A percentile compares a stretch with the other conserved stretches of the same genome.
Conservation (phyloP, 2,329 filamentous ascomycete species). For the Aureobasidium namibiae region DNA sequence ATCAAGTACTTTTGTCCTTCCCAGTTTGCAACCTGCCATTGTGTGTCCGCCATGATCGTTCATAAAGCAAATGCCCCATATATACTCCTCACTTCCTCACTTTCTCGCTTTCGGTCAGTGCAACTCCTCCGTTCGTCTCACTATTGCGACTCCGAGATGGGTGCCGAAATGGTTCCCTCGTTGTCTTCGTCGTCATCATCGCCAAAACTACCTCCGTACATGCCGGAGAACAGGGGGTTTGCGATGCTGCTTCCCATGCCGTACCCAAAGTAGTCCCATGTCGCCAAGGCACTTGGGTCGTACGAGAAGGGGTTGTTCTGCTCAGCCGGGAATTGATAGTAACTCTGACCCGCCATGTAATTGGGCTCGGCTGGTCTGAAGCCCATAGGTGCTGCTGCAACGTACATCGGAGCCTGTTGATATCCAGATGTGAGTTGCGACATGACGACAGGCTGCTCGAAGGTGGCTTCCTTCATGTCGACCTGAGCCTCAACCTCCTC, state of each 20-base stretch:
- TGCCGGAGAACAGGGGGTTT: constrained; percentile 24
- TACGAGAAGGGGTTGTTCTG: constrained; percentile 5
- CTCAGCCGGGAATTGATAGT: constrained; percentile 4
- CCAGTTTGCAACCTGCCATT: neutral
- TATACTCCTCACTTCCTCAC: neutral
- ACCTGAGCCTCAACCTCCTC: neutral
- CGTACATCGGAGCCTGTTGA: constrained; percentile 13
- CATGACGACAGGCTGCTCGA: constrained; percentile 20
- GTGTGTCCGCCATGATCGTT: constrained; percentile 1
- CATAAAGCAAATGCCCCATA: constrained; percentile 7
- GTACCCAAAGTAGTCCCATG: constrained; percentile 16
- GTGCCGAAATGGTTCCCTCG: constrained; percentile 23
- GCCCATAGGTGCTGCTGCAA: constrained; percentile 14
- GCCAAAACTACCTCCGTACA: constrained; percentile 15
- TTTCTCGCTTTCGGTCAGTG: neutral
- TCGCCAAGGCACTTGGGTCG: constrained; percentile 9
- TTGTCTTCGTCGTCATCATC: constrained; percentile 23
- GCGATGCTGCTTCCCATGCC: constrained; percentile 12
- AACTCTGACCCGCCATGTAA: constrained; percentile 6
- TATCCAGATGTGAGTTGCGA: constrained; percentile 16
- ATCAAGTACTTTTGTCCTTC: constrained; percentile 2
- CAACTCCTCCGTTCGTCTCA: neutral
- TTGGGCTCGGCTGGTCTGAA: constrained; percentile 12
- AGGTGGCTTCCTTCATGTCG: constrained; percentile 20
- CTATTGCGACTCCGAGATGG: constrained; percentile 14